Conservation (phyloP, 192 early-diverging fungal genomes). For the Physocladia obscura region DNA sequence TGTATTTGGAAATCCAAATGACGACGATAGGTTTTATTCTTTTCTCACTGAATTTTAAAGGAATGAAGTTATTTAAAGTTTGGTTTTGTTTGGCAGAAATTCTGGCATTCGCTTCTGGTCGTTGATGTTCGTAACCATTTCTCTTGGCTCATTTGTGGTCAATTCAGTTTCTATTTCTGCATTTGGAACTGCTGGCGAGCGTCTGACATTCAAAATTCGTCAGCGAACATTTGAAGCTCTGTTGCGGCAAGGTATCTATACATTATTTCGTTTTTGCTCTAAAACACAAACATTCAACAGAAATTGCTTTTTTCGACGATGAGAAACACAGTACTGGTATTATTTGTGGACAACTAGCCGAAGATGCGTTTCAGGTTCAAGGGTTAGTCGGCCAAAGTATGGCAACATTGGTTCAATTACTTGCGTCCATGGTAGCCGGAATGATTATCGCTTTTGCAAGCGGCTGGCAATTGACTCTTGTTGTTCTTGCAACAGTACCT, state of each 20-base stretch:
- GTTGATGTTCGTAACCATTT: constrained; percentile 64
- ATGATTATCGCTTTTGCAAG: constrained; percentile 68
- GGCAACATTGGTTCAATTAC: constrained; percentile 46
- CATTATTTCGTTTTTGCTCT: not conserved
- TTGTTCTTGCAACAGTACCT: constrained; percentile 68
- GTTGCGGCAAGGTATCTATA: constrained; percentile 36
- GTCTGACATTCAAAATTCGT: constrained; percentile 43
- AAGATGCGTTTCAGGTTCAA: constrained; percentile 65
- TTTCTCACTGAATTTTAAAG: no score
- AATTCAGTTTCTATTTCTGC: constrained; percentile 48
- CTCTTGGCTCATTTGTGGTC: constrained; percentile 57
- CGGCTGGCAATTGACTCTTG: constrained; percentile 80
- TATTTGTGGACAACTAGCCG: constrained; percentile 76
- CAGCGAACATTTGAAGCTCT: constrained; percentile 41
- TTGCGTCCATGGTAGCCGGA: constrained; percentile 43
- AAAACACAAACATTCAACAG: not conserved
- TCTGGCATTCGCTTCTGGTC: constrained; percentile 53
- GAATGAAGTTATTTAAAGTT: no score
- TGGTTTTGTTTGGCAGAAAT: no score
- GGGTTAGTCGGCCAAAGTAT: constrained; percentile 59
- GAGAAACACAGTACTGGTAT: constrained; percentile 70
- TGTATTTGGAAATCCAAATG: constrained; percentile 38
- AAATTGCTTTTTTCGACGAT: constrained; percentile 57
- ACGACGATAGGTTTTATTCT: no score
- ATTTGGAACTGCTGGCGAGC: constrained; percentile 42